These are phyloP conservation scores for Fusarium sp. DNA, from an alignment of 2,329 filamentous ascomycete species.

Conservation along the genomic window DNA sequence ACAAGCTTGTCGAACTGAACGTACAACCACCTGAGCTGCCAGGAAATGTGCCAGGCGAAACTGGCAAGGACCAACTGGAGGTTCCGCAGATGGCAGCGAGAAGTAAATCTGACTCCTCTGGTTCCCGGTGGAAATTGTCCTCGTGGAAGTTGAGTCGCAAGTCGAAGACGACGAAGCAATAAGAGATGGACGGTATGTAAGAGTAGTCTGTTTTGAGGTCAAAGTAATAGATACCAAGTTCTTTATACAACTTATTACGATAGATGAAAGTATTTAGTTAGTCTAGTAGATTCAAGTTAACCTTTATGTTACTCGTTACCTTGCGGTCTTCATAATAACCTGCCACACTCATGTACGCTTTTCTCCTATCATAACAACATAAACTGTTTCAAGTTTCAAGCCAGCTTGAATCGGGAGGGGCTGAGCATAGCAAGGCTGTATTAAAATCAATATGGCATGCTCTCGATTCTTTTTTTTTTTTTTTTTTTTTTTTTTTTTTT, in stretches of 20 bases:
- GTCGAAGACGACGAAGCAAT: constrained; percentile 34
- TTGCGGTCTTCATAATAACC: too few species aligned
- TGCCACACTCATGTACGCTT: too few species aligned
- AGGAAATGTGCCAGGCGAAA: constrained; percentile 12
- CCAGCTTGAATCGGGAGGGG: too few species aligned
- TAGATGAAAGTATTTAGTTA: neutral
- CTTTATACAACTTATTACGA: neutral
- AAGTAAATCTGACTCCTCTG: constrained; percentile 16
- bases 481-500: too few species aligned
- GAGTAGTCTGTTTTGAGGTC: neutral
- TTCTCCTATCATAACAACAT: too few species aligned
- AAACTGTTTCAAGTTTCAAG: too few species aligned
- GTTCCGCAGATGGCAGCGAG: neutral
- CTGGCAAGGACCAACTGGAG: constrained; percentile 5
- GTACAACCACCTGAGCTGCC: constrained; percentile 37
- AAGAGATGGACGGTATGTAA: neutral
- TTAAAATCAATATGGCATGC: too few species aligned
- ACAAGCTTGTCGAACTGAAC: constrained; percentile 22
- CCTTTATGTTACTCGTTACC: too few species aligned
- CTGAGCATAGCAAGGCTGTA: too few species aligned
- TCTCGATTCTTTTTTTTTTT: too few species aligned
- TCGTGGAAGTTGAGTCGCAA: constrained; percentile 39
- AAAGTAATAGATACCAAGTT: neutral
- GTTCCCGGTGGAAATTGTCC: constrained; percentile 37
- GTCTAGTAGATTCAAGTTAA: neutral